phyloP scores from a whole-genome alignment of 2,329 filamentous ascomycete genomes.

The Thelonectria rubi region DNA sequence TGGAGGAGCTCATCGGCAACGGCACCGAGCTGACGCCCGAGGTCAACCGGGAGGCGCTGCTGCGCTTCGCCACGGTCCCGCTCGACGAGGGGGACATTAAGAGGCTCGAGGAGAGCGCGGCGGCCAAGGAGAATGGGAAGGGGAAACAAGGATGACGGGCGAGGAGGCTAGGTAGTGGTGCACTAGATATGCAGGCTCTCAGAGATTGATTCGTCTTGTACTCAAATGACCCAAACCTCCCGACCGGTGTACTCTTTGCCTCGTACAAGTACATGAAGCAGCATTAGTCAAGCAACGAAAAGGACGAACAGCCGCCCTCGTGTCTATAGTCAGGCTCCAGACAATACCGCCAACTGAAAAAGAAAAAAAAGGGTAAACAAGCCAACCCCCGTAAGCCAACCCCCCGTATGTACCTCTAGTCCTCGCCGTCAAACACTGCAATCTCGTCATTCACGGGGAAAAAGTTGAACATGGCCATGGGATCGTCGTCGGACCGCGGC shows the following conservation, averaged over 20 bases:
- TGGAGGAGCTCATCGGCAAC: conserved; percentile 30
- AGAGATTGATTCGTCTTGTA: no score
- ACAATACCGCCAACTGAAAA: no score
- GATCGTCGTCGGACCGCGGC: conserved; percentile 34
- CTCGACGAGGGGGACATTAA: conserved; percentile 27
- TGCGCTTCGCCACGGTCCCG: conserved; percentile 32
- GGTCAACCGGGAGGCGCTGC: conserved; percentile 29
- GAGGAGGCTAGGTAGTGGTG: no score
- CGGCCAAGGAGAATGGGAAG: not conserved
- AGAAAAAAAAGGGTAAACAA: no score
- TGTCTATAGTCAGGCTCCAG: no score
- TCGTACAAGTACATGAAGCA: no score
- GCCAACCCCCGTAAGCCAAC: no score
- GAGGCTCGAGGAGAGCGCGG: conserved; percentile 17
- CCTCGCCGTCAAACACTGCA: conserved; percentile 37
- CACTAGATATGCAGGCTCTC: no score
- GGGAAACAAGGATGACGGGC: not conserved
- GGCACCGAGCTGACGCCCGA: conserved; percentile 32
- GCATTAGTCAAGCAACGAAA: no score
- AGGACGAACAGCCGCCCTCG: no score
- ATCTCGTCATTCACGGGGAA: conserved; percentile 33
- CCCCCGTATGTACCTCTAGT: conserved; percentile 20
- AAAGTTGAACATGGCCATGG: conserved; percentile 40
- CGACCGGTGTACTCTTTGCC: no score
- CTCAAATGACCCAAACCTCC: no score